Evolutionary conservation across 805 yeast genomes (phyloP), one percentile per base, ranked within the genome.

Genomic region (Allodekkera sacchari): DNA sequence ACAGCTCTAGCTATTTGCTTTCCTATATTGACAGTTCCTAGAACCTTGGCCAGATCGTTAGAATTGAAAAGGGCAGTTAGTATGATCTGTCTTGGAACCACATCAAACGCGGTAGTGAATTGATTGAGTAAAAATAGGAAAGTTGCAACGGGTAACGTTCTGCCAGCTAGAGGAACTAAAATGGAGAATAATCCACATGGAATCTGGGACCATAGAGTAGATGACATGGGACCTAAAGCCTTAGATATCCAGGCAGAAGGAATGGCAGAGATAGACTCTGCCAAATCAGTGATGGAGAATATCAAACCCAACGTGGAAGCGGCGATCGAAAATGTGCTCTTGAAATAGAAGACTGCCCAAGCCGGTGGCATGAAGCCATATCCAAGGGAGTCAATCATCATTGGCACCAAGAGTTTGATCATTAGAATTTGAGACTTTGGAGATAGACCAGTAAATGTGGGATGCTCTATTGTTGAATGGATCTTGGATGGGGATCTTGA

Each of bases 301-400:
- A 85, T 57, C 1, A 67, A 41, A 5, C 95, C 95, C 28, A 85
- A 56, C 0, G 65, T 53, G 0, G 77, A 57, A 3, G 87, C 74
- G 1, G 75, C 53, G 18, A 74, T 55, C 2, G 52, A 42, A 44
- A 78, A 85, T 10, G 61, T 53, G 22, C 65, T 67, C 34, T 74
- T 71, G 61, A 83, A 78, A 55, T 83, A 87, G 51, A 79, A 87
- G 24, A 85, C 84, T 26, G 81, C 66, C 96, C 96, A 88, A 1
- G 95, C 80, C 27, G 77, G 64, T 2, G 94, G 77, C 85, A 85
- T 81, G 54, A 87, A 81, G 1, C 96, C 95, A 41, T 74, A 76
- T 0, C 94, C 96, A 30, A 87, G 66, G 2, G 95, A 84, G 53
- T 87, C 96, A 19, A 83, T 48, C 76, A 83, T 83, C 49, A 87